Evolutionary conservation across 1,284 basidiomycete species (phyloP).

Genomic region (Exobasidium cylindrosporum): DNA sequence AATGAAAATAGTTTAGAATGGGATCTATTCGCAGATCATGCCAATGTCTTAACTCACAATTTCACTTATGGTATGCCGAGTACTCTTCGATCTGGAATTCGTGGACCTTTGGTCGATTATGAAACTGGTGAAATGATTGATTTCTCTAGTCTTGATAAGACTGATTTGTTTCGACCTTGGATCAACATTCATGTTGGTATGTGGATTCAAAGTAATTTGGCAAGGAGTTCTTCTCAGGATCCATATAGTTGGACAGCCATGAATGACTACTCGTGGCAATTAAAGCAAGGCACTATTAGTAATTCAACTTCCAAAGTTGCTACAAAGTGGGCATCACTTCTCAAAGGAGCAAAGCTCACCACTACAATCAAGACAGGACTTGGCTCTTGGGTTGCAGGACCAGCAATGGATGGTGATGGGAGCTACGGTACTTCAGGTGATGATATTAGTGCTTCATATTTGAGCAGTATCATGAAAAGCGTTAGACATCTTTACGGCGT

Average conservation of each 20-base stretch:
- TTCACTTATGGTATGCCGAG: constrained; percentile 36
- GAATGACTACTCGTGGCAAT: constrained; percentile 3
- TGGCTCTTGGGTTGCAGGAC: constrained; percentile 53
- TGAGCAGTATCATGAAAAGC: constrained; percentile 33
- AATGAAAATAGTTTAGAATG: constrained; percentile 32
- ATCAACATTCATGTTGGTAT: constrained; percentile 50
- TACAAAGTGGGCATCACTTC: neutral
- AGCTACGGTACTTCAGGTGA: constrained; percentile 40
- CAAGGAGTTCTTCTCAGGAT: constrained; percentile 39
- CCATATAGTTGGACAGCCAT: constrained; percentile 40
- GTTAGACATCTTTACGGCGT: constrained; percentile 37
- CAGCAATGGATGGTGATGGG: constrained; percentile 33
- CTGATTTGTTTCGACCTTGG: constrained; percentile 49
- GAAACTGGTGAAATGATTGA: constrained; percentile 32
- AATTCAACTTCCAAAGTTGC: neutral
- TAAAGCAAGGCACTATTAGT: neutral
- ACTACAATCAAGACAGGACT: constrained; percentile 30
- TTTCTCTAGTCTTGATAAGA: constrained; percentile 21
- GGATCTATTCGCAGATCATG: constrained; percentile 35
- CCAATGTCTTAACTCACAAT: constrained; percentile 24
- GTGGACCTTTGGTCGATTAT: constrained; percentile 42
- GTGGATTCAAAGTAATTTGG: constrained; percentile 50
- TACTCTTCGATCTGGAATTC: constrained; percentile 17
- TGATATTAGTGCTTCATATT: constrained; percentile 43
- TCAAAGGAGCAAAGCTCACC: constrained; percentile 13